Evolutionary conservation across 495 filamentous ascomycete genomes (phyloP).

Genomic region (Cercophora newfieldiana): DNA sequence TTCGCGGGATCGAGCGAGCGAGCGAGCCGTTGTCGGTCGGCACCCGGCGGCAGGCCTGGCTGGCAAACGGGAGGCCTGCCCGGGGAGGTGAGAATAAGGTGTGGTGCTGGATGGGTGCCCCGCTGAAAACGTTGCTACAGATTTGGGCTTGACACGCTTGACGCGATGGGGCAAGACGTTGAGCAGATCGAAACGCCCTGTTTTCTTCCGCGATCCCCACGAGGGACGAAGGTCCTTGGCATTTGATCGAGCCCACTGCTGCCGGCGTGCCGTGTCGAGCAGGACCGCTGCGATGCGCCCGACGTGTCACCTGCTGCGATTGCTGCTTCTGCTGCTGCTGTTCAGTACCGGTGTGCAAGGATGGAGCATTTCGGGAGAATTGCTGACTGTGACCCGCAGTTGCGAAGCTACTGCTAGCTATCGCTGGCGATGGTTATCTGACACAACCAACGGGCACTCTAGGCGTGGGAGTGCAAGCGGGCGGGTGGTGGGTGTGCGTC

Average conservation of each 20-base stretch:
- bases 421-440: background rate
- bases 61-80: background rate
- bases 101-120: too few species aligned
- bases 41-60: background rate
- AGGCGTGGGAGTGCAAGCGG: background rate
- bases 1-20: background rate
- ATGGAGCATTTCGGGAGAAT: background rate
- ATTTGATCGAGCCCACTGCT: background rate
- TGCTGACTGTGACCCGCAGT: background rate
- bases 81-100: constrained; percentile 10
- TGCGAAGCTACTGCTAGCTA: background rate
- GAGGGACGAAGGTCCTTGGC: background rate
- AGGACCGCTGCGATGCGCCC: background rate
- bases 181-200: background rate
- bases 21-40: background rate
- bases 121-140: background rate
- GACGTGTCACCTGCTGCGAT: background rate
- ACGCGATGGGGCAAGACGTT: background rate
- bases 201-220: too few species aligned
- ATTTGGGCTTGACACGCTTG: background rate
- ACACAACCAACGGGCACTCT: too few species aligned
- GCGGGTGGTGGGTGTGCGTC: background rate
- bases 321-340: too few species aligned
- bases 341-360: constrained; percentile 10
- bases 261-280: background rate